Percentiles rank a stretch among this genome's conserved stretches.
Conservation (phyloP, 192 early-diverging fungal species). For the Coemansia sp. region DNA sequence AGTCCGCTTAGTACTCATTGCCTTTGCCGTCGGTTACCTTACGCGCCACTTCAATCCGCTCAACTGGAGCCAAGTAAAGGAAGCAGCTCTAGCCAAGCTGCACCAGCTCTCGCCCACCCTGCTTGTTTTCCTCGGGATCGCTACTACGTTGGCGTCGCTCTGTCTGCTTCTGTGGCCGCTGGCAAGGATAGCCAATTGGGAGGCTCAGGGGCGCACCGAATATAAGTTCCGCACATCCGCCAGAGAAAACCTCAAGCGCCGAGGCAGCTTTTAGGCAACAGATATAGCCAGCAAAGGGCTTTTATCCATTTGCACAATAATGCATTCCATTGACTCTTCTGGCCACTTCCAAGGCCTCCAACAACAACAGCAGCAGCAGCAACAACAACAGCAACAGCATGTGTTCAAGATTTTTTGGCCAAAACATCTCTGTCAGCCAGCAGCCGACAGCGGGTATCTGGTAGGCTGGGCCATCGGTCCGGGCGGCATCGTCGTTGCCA, state of each 20-base stretch:
- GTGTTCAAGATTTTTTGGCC: conserved; percentile 51
- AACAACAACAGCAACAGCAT: no score
- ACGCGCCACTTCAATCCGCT: conserved; percentile 56
- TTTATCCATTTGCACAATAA: background rate
- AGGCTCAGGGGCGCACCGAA: conserved; percentile 29
- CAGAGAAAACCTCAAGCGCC: conserved; percentile 52
- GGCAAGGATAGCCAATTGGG: conserved; percentile 50
- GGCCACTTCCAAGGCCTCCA: background rate
- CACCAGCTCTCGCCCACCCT: conserved; percentile 42
- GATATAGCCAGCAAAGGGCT: background rate
- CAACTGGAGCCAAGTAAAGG: conserved; percentile 53
- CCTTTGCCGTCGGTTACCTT: conserved; percentile 55
- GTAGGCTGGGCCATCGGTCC: conserved; percentile 42
- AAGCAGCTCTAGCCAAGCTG: conserved; percentile 31
- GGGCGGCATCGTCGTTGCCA: conserved; percentile 40
- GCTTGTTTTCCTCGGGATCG: conserved; percentile 25
- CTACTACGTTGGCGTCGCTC: conserved; percentile 24
- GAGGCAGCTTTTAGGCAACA: conserved; percentile 52
- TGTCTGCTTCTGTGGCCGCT: conserved; percentile 42
- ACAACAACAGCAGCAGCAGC: conserved; percentile 9
- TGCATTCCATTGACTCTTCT: background rate
- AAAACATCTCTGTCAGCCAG: conserved; percentile 25
- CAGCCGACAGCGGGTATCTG: conserved; percentile 43
- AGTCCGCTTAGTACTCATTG: conserved; percentile 53
- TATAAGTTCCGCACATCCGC: conserved; percentile 52